Conservation (phyloP, 2,329 filamentous ascomycete species). For the Didymella glomerata region DNA sequence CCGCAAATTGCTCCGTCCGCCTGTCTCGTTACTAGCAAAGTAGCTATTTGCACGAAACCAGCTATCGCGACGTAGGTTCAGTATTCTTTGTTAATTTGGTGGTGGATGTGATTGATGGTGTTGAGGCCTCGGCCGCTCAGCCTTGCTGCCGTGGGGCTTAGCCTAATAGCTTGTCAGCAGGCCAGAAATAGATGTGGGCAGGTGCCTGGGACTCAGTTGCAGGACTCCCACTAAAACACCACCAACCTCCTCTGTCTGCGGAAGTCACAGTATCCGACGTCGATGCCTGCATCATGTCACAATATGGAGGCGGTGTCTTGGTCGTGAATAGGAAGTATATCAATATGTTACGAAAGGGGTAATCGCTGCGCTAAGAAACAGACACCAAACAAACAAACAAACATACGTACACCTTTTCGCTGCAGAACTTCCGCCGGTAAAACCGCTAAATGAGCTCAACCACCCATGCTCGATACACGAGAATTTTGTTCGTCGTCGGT, state of each 20-base stretch:
- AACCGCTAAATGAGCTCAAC: neutral
- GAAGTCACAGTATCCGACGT: conserved; percentile 3
- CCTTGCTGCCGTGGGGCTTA: conserved; percentile 23
- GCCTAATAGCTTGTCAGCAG: conserved; percentile 34
- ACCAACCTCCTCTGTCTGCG: neutral
- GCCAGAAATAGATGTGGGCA: conserved; percentile 37
- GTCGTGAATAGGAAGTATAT: conserved; percentile 9
- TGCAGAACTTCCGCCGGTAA: neutral
- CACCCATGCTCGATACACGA: neutral
- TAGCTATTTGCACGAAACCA: neutral
- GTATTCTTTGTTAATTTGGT: conserved; percentile 14
- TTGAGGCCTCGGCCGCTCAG: conserved; percentile 22
- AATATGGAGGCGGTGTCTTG: neutral
- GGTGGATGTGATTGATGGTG: conserved; percentile 8
- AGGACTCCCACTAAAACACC: conserved; percentile 8
- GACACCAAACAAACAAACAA: conserved; percentile 12
- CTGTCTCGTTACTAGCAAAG: neutral
- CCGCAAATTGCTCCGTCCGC: too few relatives aligned
- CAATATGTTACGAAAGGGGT: conserved; percentile 12
- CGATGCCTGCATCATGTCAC: neutral
- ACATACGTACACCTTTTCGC: neutral
- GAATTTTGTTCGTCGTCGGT: conserved; percentile 34
- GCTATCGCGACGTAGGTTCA: conserved; percentile 5
- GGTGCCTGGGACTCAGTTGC: conserved; percentile 13
- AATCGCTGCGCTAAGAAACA: conserved; percentile 21